phyloP scores from a whole-genome alignment of 2,329 filamentous ascomycete species.

The Kalaharituber pfeilii region DNA sequence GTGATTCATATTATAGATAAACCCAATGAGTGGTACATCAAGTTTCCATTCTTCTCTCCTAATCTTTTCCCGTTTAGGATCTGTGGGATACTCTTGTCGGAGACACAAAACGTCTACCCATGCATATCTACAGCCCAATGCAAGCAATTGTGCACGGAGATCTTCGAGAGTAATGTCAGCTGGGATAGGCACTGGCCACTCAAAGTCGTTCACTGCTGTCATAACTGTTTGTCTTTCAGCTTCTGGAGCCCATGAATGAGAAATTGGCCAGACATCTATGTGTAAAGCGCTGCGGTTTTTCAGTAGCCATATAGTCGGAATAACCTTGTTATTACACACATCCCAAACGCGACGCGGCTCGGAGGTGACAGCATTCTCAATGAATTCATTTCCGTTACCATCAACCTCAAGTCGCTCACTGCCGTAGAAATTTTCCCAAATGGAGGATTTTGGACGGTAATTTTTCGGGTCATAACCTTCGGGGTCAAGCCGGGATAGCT shows the following conservation, averaged over 20 bases:
- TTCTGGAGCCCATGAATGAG: conserved; percentile 1
- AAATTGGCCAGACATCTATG: conserved; percentile 3
- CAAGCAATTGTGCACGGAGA: neutral
- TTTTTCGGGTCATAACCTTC: neutral
- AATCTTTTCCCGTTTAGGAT: neutral
- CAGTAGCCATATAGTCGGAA: neutral
- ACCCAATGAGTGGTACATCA: conserved; percentile 4
- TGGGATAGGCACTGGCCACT: conserved; percentile 5
- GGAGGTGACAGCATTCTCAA: neutral
- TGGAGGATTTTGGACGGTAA: neutral
- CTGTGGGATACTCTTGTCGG: neutral
- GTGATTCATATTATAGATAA: neutral
- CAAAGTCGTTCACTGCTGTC: conserved; percentile 1
- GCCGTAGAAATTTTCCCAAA: neutral
- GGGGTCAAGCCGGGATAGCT: neutral
- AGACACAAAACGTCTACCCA: conserved; percentile 5
- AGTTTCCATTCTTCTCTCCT: conserved; percentile 1
- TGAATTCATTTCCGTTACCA: neutral
- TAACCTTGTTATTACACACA: neutral
- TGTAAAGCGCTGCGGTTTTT: neutral
- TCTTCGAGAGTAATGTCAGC: conserved; percentile 1
- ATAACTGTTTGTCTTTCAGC: neutral
- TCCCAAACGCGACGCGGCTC: neutral
- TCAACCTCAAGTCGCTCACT: neutral
- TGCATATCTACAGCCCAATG: neutral